A percentile compares a stretch with the other conserved stretches of the same genome.
Evolutionary conservation across 2,329 filamentous ascomycete species (phyloP).

Genomic region (Neophaeococcomyces aloes): DNA sequence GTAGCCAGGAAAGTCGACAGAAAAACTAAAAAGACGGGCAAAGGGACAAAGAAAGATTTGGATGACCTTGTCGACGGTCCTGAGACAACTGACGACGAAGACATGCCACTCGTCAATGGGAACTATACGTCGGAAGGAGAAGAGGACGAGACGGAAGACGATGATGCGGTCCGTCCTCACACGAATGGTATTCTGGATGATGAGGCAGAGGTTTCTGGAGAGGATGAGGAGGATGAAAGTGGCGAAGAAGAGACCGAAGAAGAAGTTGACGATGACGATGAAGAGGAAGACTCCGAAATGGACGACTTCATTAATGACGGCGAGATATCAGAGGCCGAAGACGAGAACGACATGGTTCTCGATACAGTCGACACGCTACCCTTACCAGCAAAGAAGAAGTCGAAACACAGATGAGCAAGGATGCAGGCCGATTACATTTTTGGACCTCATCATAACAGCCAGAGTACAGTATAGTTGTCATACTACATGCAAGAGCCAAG

Average conservation of each 20-base stretch:
- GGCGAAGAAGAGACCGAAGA: conserved; percentile 13
- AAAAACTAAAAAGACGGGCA: conserved; percentile 5
- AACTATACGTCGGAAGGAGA: conserved; percentile 36
- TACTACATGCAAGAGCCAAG: too few relatives aligned
- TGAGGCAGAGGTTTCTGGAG: conserved; percentile 23
- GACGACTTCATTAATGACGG: conserved; percentile 38
- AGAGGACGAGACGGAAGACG: conserved; percentile 46
- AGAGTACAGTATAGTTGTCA: too few relatives aligned
- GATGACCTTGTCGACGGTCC: conserved; percentile 16
- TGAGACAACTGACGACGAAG: conserved; percentile 45
- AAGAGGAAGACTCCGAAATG: conserved; percentile 25
- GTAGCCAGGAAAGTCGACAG: conserved; percentile 8
- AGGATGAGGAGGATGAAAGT: conserved; percentile 10
- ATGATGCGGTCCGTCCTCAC: conserved; percentile 35
- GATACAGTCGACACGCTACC: conserved; percentile 41
- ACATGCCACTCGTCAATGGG: conserved; percentile 46
- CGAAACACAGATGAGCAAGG: conserved; percentile 7
- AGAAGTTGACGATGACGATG: conserved; percentile 31
- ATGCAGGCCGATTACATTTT: too few relatives aligned
- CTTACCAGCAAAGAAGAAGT: conserved; percentile 27
- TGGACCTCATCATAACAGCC: too few relatives aligned
- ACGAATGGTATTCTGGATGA: conserved; percentile 22
- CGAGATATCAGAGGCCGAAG: conserved; percentile 33
- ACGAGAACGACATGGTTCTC: conserved; percentile 36
- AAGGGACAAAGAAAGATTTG: conserved; percentile 27